These are phyloP conservation scores for Scytalidium lignicola DNA, from an alignment of 2,329 filamentous ascomycete genomes.

Conservation along the genomic window DNA sequence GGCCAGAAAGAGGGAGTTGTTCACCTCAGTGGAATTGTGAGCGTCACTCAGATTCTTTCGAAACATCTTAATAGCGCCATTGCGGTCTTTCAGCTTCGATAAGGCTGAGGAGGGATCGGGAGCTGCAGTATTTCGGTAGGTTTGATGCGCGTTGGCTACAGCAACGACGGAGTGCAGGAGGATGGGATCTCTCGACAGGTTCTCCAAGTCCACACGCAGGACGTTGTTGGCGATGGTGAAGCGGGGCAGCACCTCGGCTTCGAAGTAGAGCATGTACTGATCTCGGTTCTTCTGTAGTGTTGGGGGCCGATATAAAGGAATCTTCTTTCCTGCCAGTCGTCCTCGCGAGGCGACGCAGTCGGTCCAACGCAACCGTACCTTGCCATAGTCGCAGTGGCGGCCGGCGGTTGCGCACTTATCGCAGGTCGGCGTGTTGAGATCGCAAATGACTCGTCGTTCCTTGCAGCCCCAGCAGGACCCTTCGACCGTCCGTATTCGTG, in stretches of 20 bases:
- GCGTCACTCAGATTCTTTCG: slow-evolving; percentile 29
- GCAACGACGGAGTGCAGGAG: slow-evolving; percentile 21
- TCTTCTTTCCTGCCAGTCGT: slow-evolving; percentile 26
- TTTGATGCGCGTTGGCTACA: slow-evolving; percentile 20
- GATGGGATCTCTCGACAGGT: slow-evolving; percentile 19
- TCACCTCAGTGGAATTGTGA: slow-evolving; percentile 24
- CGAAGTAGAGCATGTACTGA: slow-evolving; percentile 23
- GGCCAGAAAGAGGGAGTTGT: slow-evolving; percentile 33
- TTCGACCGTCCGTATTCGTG: slow-evolving; percentile 26
- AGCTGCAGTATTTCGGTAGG: slow-evolving; percentile 16
- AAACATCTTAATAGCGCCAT: slow-evolving; percentile 26
- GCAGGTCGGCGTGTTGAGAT: slow-evolving; percentile 33
- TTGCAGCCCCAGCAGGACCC: slow-evolving; percentile 42
- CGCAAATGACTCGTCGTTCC: slow-evolving; percentile 38
- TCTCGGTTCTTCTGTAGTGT: slow-evolving; percentile 22
- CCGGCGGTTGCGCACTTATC: slow-evolving; percentile 30
- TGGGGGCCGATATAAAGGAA: slow-evolving; percentile 23
- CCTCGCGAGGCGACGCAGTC: slow-evolving; percentile 30
- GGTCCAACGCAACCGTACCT: slow-evolving; percentile 37
- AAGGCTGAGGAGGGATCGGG: slow-evolving; percentile 13
- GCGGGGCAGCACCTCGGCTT: slow-evolving; percentile 21
- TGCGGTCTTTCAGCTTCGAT: slow-evolving; percentile 21
- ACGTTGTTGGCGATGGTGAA: slow-evolving; percentile 24
- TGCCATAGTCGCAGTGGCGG: slow-evolving; percentile 31
- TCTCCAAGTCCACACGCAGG: slow-evolving; percentile 17